These are phyloP conservation scores for Stagonosporopsis rhizophila DNA, from an alignment of 2,329 filamentous ascomycete genomes.

Conservation along the genomic window DNA sequence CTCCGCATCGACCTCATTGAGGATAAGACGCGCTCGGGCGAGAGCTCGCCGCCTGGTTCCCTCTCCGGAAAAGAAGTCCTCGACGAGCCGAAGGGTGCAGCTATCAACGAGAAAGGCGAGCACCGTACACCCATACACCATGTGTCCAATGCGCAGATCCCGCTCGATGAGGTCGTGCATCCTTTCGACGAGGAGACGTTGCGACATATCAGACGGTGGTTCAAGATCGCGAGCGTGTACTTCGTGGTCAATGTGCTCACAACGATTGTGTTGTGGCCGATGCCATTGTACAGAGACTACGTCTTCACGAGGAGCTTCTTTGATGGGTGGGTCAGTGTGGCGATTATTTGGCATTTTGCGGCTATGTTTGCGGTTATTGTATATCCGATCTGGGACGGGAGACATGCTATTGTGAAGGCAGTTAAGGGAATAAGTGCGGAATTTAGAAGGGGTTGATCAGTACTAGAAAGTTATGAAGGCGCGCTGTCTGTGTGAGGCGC, in stretches of 20 bases:
- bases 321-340: slow-evolving; percentile 72
- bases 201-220: slow-evolving; percentile 12
- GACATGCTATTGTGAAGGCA: slow-evolving; percentile 16
- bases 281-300: slow-evolving; percentile 87
- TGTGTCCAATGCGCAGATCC: slow-evolving; percentile 8
- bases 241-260: slow-evolving; percentile 18
- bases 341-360: slow-evolving; percentile 78
- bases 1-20: slow-evolving; percentile 20
- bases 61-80: background rate
- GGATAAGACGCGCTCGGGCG: slow-evolving; percentile 7
- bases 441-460: background rate
- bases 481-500: background rate
- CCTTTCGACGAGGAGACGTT: slow-evolving; percentile 17
- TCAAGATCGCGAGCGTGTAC: slow-evolving; percentile 19
- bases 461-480: background rate
- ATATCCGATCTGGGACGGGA: slow-evolving; percentile 77
- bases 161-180: slow-evolving; percentile 19
- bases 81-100: background rate
- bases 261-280: slow-evolving; percentile 76
- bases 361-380: slow-evolving; percentile 75
- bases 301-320: slow-evolving; percentile 82
- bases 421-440: slow-evolving; percentile 7
- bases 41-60: slow-evolving; percentile 10
- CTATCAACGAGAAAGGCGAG: background rate
- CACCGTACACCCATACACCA: background rate